Evolutionary conservation across 306 rosid species (phyloP).

Genomic region (Casuarina cunninghamiana): DNA sequence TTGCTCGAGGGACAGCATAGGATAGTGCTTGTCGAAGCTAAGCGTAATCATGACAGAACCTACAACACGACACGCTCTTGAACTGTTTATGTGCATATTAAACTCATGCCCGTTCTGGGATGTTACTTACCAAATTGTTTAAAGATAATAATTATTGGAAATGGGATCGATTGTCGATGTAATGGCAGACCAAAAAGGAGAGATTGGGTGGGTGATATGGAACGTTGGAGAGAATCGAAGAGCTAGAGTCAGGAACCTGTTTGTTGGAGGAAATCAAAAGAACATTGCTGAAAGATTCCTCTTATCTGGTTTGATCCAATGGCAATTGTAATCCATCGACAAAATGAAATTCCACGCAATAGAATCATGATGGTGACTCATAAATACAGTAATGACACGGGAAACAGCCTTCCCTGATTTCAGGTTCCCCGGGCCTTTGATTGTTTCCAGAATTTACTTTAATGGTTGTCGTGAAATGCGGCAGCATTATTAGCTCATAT

Average conservation of each 20-base stretch:
- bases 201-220: conserved; percentile 3
- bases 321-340: not conserved
- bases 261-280: not conserved
- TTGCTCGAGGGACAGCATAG: conserved; percentile 48
- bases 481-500: not conserved
- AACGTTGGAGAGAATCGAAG: not conserved
- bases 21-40: conserved; percentile 45
- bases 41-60: conserved; percentile 41
- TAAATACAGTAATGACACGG: not conserved
- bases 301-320: not conserved
- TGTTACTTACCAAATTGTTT: conserved; percentile 27
- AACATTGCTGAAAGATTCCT: not conserved
- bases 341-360: not conserved
- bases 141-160: conserved; percentile 27
- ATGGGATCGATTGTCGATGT: conserved; percentile 35
- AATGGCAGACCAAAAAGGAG: conserved; percentile 34
- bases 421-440: not conserved
- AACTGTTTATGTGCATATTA: conserved; percentile 21
- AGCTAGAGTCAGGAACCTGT: not conserved
- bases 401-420: not conserved
- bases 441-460: not conserved
- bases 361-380: not conserved
- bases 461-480: not conserved
- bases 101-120: conserved; percentile 32
- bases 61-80: conserved; percentile 33